These are phyloP conservation scores for Aspergillus proliferans DNA, from an alignment of 2,329 filamentous ascomycete genomes.

Conservation along the genomic window DNA sequence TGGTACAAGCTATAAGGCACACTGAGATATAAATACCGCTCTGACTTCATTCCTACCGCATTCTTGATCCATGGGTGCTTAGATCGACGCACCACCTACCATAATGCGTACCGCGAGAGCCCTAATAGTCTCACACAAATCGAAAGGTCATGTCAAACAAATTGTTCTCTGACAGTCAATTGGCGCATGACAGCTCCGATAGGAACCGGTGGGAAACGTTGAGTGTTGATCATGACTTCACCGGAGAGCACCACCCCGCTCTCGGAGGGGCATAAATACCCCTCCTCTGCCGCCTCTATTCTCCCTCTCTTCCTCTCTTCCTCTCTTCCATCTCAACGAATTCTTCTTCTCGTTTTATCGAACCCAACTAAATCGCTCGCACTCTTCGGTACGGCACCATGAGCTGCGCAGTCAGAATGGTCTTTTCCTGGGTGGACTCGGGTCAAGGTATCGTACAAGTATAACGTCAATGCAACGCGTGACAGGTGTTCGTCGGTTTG, in stretches of 20 bases:
- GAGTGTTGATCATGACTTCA: not conserved
- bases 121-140: no score
- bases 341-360: not conserved
- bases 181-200: not conserved
- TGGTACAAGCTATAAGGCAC: no score
- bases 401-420: constrained; percentile 20
- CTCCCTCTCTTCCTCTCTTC: not conserved
- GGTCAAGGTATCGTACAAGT: constrained; percentile 41
- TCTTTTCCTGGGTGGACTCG: constrained; percentile 24
- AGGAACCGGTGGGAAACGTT: not conserved
- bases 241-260: constrained; percentile 7
- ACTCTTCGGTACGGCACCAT: constrained; percentile 26
- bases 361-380: constrained; percentile 5
- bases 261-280: constrained; percentile 7
- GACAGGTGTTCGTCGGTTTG: constrained; percentile 37
- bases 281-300: constrained; percentile 12
- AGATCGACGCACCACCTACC: no score
- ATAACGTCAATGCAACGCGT: constrained; percentile 37
- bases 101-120: no score
- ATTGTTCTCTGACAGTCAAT: not conserved
- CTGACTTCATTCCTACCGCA: no score
- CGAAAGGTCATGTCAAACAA: no score
- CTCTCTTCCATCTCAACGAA: not conserved
- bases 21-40: no score
- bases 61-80: no score